These are phyloP conservation scores for Priceomyces carsonii DNA, from an alignment of 805 yeast species.

Conservation along the genomic window DNA sequence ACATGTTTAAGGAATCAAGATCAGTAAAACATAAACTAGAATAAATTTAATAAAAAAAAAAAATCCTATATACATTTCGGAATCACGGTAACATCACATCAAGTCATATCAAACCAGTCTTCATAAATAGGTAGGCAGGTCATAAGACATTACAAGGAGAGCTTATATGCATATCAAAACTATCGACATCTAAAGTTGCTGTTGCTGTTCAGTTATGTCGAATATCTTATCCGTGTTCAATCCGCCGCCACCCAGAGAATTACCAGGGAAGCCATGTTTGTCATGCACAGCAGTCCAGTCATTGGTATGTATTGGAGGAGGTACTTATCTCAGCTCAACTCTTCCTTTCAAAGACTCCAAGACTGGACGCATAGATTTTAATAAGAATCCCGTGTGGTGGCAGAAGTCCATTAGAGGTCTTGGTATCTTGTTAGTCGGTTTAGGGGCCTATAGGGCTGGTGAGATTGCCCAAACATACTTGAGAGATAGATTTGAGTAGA, in stretches of 20 bases:
- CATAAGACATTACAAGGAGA: no score
- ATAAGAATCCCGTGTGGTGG: conserved; percentile 43
- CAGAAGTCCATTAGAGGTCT: conserved; percentile 31
- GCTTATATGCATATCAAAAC: no score
- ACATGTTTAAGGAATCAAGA: no score
- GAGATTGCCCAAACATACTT: conserved; percentile 27
- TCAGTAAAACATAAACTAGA: no score
- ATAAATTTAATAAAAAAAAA: no score
- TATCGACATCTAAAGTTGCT: no score
- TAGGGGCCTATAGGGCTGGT: conserved; percentile 37
- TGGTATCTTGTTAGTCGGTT: conserved; percentile 35
- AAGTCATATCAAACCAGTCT: no score
- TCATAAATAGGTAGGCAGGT: no score
- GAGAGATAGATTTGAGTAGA: conserved; percentile 6
- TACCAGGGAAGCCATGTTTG: conserved; percentile 26
- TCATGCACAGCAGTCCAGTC: conserved; percentile 42
- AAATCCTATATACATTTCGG: no score
- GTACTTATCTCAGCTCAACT: conserved; percentile 29
- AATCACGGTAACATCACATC: no score
- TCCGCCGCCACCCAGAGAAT: conserved; percentile 33
- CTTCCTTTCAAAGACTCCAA: conserved; percentile 29
- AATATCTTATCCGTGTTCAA: conserved; percentile 35
- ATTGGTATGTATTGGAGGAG: conserved; percentile 32
- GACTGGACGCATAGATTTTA: conserved; percentile 30
- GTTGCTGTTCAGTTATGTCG: no score